A percentile compares a stretch with the other conserved stretches of the same genome.
Evolutionary conservation across 352 stramenopile species (phyloP).

Genomic region (Phytopythium delawarense): DNA sequence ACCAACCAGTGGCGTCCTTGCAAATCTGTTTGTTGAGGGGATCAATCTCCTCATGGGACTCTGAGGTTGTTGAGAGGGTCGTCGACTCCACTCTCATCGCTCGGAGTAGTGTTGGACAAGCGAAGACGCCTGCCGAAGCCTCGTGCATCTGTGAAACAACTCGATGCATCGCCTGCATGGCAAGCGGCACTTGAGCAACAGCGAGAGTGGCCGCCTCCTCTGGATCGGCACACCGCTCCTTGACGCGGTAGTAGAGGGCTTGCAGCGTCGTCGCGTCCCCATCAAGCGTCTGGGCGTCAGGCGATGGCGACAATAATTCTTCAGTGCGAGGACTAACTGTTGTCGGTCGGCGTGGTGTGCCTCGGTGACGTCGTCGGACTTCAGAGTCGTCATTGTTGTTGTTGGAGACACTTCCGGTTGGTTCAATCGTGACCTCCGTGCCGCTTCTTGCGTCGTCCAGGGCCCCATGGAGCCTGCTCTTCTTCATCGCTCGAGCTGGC

Average conservation of each 20-base stretch:
- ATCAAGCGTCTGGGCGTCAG: neutral
- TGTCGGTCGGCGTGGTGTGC: neutral
- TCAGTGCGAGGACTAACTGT: neutral
- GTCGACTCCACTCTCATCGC: neutral
- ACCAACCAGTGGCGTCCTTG: slow-evolving; percentile 21
- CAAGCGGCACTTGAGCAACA: neutral
- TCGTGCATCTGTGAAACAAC: slow-evolving; percentile 1
- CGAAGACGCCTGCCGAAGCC: neutral
- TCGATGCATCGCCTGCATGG: neutral
- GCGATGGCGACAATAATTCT: neutral
- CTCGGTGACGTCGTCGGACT: neutral
- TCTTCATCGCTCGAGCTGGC: neutral
- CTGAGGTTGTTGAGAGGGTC: neutral
- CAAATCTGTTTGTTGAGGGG: slow-evolving; percentile 13
- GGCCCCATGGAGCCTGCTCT: neutral
- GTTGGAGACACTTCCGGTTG: neutral
- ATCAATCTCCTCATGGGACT: slow-evolving; percentile 7
- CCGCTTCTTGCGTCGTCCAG: neutral
- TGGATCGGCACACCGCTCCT: neutral
- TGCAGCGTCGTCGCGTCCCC: neutral
- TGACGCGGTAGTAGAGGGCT: neutral
- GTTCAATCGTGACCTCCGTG: neutral
- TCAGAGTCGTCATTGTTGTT: neutral
- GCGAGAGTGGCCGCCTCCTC: neutral
- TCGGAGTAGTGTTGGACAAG: neutral